These are phyloP conservation scores for Xylaria telfairii DNA, from an alignment of 495 filamentous ascomycete species.

Conservation along the genomic window DNA sequence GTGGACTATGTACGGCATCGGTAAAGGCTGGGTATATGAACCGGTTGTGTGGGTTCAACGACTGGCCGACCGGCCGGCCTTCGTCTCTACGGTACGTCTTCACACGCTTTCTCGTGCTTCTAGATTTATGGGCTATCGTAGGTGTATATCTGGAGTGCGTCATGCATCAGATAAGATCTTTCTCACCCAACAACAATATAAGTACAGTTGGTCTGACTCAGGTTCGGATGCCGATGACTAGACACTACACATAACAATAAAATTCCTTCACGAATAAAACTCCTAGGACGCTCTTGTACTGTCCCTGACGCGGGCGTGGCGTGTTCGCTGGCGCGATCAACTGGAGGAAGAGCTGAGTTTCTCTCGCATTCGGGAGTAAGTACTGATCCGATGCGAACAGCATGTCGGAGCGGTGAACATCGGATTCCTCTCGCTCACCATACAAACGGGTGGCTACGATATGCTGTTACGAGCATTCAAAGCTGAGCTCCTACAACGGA, in stretches of 20 bases:
- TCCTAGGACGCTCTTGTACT: neutral
- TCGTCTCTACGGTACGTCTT: neutral
- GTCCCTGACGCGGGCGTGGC: neutral
- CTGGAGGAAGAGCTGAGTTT: neutral
- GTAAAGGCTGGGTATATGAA: neutral
- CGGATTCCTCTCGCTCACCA: neutral
- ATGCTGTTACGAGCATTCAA: neutral
- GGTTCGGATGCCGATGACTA: constrained; percentile 1
- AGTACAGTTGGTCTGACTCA: constrained; percentile 8
- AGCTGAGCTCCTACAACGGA: neutral
- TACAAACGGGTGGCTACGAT: neutral
- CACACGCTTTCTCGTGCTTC: neutral
- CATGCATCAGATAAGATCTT: neutral
- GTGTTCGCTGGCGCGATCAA: neutral
- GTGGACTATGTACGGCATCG: neutral
- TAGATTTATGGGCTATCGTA: neutral
- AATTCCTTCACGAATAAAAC: neutral
- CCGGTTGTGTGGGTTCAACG: neutral
- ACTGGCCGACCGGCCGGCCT: neutral
- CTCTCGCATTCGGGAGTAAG: neutral
- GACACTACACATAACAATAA: neutral
- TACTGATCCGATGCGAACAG: neutral
- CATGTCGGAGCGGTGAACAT: neutral
- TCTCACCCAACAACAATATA: neutral
- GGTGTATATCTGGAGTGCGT: neutral